These are phyloP conservation scores for Raddia guianensis DNA, from an alignment of 176 grass and related monocot genomes.

Conservation along the genomic window DNA sequence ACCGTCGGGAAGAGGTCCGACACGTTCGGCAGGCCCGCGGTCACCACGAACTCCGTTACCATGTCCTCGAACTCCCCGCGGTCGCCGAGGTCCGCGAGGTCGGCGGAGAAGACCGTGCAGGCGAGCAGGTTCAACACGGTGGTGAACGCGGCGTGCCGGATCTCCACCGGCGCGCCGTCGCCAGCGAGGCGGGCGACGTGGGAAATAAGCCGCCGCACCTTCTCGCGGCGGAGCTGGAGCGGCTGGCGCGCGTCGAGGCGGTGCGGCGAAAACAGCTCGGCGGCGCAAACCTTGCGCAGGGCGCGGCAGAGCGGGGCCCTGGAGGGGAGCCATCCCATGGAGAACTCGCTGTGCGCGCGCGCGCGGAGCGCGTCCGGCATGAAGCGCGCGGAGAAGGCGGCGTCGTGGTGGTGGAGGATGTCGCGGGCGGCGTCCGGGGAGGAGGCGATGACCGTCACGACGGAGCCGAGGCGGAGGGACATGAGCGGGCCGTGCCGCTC, in stretches of 20 bases:
- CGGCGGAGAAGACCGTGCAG: conserved; percentile 51
- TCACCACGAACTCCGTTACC: conserved; percentile 28
- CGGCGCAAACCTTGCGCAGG: conserved; percentile 40
- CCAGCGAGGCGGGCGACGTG: neutral
- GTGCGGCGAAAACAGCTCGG: conserved; percentile 46
- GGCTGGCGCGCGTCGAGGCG: conserved; percentile 37
- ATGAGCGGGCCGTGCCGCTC: neutral
- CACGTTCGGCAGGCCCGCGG: conserved; percentile 36
- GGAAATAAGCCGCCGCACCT: conserved; percentile 29
- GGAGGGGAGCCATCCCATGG: conserved; percentile 17
- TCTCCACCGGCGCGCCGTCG: conserved; percentile 1
- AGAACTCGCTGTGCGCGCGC: neutral
- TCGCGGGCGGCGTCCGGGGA: conserved; percentile 36
- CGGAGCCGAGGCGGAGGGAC: conserved; percentile 32
- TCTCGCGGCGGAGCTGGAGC: conserved; percentile 17
- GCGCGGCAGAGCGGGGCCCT: conserved; percentile 26
- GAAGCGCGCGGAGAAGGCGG: conserved; percentile 6
- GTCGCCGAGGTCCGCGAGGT: conserved; percentile 45
- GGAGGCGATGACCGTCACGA: conserved; percentile 43
- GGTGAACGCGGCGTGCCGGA: conserved; percentile 42
- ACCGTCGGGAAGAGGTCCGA: too few species aligned
- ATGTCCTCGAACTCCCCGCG: conserved; percentile 26
- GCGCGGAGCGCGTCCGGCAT: conserved; percentile 32
- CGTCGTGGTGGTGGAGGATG: conserved; percentile 47
- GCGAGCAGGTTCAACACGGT: conserved; percentile 47